Evolutionary conservation across 768 basidiomycete species (phyloP), one percentile per base, ranked within the genome.

Genomic region (Obba rivulosa): DNA sequence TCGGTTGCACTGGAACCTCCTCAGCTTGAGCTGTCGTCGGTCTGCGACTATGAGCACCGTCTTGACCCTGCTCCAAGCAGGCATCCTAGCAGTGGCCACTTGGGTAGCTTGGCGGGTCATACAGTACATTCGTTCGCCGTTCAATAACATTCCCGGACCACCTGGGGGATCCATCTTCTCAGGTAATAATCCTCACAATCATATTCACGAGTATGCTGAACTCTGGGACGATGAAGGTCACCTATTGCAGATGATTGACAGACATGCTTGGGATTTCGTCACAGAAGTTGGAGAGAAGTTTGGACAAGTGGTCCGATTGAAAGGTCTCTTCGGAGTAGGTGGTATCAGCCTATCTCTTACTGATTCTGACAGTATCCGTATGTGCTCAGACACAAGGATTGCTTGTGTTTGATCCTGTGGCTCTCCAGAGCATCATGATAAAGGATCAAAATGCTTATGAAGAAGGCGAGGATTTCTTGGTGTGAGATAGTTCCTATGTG

Each of bases 361-460:
- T n/a, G 21, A 38, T 5, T 38, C 37, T 38, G n/a, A 5, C 37
- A 38, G 7, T 8, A 7, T n/a, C n/a, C 5, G 5, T 7, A 16
- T 8, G n/a, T 38, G n/a, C 8, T 38, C 21, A 57, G 56, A 13
- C 17, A 10, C 50, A 50, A 4, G 34, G 21, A 3, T 36, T 57
- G 2, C 55, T 51, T 35, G 48, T 55, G 16, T 54, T 46, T 20
- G 57, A 59, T 23, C 54, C 56, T 1, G 34, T 45, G 2, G 57
- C 58, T 8, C 43, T 57, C 11, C 56, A 52, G 2, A 50, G 51
- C 20, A 50, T 53, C 7, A 48, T 59, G 17, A 24, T 59, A 8
- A 54, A 53, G 21, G 53, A 57, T 4, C 28, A 54, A 8, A 37
- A 46, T 18, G 50, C 48, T 0, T 57, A 52, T 31, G 51, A 52